Evolutionary conservation across 768 basidiomycete genomes (phyloP), one percentile per base, ranked within the genome.

Genomic region (Lentinula guzmanii): DNA sequence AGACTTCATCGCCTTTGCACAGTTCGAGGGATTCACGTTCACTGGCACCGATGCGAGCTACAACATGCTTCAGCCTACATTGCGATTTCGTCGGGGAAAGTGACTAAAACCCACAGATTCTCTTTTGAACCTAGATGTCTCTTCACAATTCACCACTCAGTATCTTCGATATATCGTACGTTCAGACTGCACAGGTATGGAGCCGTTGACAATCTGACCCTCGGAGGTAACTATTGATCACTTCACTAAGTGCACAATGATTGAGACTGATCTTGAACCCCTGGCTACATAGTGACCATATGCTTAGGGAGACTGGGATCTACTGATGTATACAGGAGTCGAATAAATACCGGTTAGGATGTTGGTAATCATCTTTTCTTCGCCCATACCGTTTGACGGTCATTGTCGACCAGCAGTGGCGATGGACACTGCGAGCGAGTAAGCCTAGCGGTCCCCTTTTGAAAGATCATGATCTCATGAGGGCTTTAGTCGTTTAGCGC

Each of bases 381-480:
- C 8, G 46, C 46, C 42, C 42, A 28, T 39, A 13, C 37, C 37
- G 37, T 39, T 5, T 39, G 37, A 13, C 37, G 37, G 10, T 24
- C 15, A 16, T 5, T 21, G 35, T 41, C 15, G 18, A 7, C 8
- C 55, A 55, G 53, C 41, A 56, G 55, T 55, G 53, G 35, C 39
- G 55, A 56, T 56, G 55, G 55, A 41, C 55, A 56, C 41, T 18
- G 55, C 39, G 37, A 56, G 41, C 24, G 55, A 18, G 55, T 56
- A 16, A 56, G 41, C 7, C 15, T 43, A 6, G 24, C 21, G 18
- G 16, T 39, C 39, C 9, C 2, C 21, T 24, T 28, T n/a, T 10
- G 37, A 13, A 39, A 39, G 7, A 8, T 8, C 7, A 3, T 39
- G 9, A 31, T 5, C 10, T 28, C 24, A 18, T 9, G 1, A 43